A percentile compares a stretch with the other conserved stretches of the same genome.
Evolutionary conservation across 208 protist genomes (phyloP).

Genomic region (Phytomonas francai): DNA sequence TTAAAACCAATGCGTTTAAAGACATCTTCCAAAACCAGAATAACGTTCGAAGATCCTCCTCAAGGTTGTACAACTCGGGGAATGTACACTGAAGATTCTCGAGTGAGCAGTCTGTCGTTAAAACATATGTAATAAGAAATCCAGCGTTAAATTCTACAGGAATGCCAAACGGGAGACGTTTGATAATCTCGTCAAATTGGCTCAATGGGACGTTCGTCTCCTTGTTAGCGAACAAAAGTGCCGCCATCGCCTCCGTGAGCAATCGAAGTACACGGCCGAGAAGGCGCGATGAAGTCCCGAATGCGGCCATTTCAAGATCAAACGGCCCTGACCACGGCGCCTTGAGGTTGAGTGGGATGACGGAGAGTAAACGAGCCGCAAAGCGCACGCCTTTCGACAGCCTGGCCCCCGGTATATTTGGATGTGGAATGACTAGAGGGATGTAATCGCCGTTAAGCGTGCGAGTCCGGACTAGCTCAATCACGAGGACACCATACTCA

Average conservation of each 20-base stretch:
- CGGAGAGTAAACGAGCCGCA: conserved; percentile 71
- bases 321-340: conserved; percentile 69
- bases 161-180: conserved; percentile 51
- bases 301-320: conserved; percentile 76
- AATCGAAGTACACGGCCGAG: conserved; percentile 58
- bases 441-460: conserved; percentile 42
- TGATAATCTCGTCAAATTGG: conserved; percentile 38
- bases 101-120: conserved; percentile 61
- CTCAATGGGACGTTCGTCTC: conserved; percentile 41
- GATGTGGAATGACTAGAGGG: conserved; percentile 19
- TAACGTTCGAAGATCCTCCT: conserved; percentile 56
- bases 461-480: conserved; percentile 73
- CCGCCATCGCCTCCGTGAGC: conserved; percentile 60
- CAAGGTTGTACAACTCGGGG: conserved; percentile 40
- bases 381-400: conserved; percentile 38
- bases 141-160: conserved; percentile 73
- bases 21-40: conserved; percentile 82
- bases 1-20: conserved; percentile 37
- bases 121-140: conserved; percentile 67
- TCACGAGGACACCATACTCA: conserved; percentile 77
- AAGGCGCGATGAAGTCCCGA: conserved; percentile 63
- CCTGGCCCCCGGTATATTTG: conserved; percentile 3
- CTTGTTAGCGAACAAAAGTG: conserved; percentile 43
- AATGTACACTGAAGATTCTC: conserved; percentile 40
- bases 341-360: conserved; percentile 68